These are phyloP conservation scores for Acorus gramineus DNA, from an alignment of 106 monocot genomes.

Conservation along the genomic window DNA sequence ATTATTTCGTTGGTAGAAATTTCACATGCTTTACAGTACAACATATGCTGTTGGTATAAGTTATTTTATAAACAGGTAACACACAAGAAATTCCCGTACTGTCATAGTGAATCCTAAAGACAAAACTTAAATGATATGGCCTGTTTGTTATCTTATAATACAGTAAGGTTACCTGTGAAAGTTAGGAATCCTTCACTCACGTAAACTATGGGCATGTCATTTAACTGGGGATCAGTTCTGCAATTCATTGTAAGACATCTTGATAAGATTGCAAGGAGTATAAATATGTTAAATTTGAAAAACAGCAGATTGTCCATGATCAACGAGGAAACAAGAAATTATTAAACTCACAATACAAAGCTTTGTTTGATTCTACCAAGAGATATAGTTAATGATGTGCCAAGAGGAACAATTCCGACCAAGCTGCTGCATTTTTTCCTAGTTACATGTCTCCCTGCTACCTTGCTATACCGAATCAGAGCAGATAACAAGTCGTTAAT, in stretches of 20 bases:
- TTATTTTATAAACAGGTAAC: too few relatives aligned
- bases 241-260: slow-evolving; percentile 14
- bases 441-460: slow-evolving; percentile 44
- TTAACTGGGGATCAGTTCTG: slow-evolving; percentile 79
- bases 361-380: slow-evolving; percentile 99
- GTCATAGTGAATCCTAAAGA: too few relatives aligned
- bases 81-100: too few relatives aligned
- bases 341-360: slow-evolving; percentile 99
- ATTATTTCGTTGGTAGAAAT: too few relatives aligned
- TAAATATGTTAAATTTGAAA: not conserved
- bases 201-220: slow-evolving; percentile 90
- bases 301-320: not conserved
- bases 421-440: slow-evolving; percentile 35
- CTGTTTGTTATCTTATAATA: not conserved
- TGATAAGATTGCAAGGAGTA: not conserved
- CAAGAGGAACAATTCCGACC: slow-evolving; percentile 27
- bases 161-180: slow-evolving; percentile 48
- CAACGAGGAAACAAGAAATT: slow-evolving; percentile 1
- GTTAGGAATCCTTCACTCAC: slow-evolving; percentile 78
- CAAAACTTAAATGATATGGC: too few relatives aligned
- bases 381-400: slow-evolving; percentile 61
- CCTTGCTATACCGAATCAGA: slow-evolving; percentile 57
- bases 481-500: slow-evolving; percentile 46
- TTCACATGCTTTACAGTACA: too few relatives aligned
- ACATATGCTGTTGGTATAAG: too few relatives aligned